phyloP scores from a whole-genome alignment of 495 filamentous ascomycete genomes.

The Barbatosphaeria neglecta region DNA sequence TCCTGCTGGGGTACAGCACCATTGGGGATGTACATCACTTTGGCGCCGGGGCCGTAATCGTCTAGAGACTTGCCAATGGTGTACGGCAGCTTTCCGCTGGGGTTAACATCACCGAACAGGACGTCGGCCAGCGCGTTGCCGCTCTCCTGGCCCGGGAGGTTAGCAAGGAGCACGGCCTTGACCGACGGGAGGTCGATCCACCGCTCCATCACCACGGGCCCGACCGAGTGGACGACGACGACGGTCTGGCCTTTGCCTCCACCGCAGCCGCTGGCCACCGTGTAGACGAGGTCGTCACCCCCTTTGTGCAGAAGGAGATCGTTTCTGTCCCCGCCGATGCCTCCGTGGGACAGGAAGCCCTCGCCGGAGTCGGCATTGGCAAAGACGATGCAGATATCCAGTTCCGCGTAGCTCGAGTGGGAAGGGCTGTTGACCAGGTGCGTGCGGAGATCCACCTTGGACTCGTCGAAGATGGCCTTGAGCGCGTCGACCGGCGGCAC shows the following conservation, averaged over 20 bases:
- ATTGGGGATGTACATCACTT: slow-evolving; percentile 66
- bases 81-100: slow-evolving; percentile 79
- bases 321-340: slow-evolving; percentile 70
- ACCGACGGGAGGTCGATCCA: slow-evolving; percentile 75
- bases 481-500: slow-evolving; percentile 60
- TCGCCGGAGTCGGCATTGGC: slow-evolving; percentile 53
- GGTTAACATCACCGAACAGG: slow-evolving; percentile 74
- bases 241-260: slow-evolving; percentile 55
- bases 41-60: slow-evolving; percentile 72
- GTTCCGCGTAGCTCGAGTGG: slow-evolving; percentile 24
- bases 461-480: slow-evolving; percentile 43
- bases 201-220: slow-evolving; percentile 70
- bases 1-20: slow-evolving; percentile 69
- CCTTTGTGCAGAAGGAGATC: slow-evolving; percentile 68
- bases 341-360: slow-evolving; percentile 49
- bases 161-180: slow-evolving; percentile 73
- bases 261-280: slow-evolving; percentile 61
- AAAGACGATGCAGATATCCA: slow-evolving; percentile 62
- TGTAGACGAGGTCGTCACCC: slow-evolving; percentile 59
- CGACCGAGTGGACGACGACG: slow-evolving; percentile 84
- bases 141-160: slow-evolving; percentile 83
- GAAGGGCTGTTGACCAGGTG: slow-evolving; percentile 46
- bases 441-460: slow-evolving; percentile 47
- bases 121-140: slow-evolving; percentile 78
- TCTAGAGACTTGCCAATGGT: slow-evolving; percentile 71